A percentile compares a stretch with the other conserved stretches of the same genome.
Conservation (phyloP, 1,284 basidiomycete species). For the Sporisorium iseilematis-ciliati region DNA sequence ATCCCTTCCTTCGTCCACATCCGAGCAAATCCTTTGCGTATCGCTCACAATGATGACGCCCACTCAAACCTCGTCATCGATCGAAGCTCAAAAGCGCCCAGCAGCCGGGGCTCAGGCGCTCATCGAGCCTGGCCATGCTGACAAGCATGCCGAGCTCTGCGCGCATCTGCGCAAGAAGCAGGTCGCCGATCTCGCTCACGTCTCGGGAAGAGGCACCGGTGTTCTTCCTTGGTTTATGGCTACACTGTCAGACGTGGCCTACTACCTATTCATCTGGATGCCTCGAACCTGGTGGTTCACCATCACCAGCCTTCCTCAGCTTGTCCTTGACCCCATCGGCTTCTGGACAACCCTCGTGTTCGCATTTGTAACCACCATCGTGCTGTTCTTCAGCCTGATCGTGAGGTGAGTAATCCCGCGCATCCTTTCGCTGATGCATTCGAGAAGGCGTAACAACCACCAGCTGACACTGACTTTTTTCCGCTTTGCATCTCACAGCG, state of each 20-base stretch:
- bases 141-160: constrained; percentile 34
- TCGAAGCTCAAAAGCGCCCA: constrained; percentile 28
- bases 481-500: constrained; percentile 11
- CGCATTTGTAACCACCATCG: constrained; percentile 21
- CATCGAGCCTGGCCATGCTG: constrained; percentile 17
- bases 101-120: constrained; percentile 15
- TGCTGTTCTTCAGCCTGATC: constrained; percentile 23
- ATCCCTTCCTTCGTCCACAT: background rate
- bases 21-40: too few relatives aligned
- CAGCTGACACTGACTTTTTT: too few relatives aligned
- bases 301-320: constrained; percentile 34
- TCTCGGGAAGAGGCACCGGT: constrained; percentile 26
- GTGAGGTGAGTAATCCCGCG: constrained; percentile 22
- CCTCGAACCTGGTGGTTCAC: constrained; percentile 37
- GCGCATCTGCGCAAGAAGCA: constrained; percentile 33
- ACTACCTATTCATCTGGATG: constrained; percentile 36
- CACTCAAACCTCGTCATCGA: background rate
- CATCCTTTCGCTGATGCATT: background rate
- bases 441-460: too few relatives aligned
- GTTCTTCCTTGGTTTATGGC: constrained; percentile 22
- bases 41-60: constrained; percentile 16
- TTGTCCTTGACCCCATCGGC: constrained; percentile 36
- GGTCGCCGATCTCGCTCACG: constrained; percentile 19
- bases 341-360: constrained; percentile 22
- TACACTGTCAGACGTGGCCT: constrained; percentile 21